A percentile compares a stretch with the other conserved stretches of the same genome.
Conservation (phyloP, 768 basidiomycete species). For the Agaricus blazei region DNA sequence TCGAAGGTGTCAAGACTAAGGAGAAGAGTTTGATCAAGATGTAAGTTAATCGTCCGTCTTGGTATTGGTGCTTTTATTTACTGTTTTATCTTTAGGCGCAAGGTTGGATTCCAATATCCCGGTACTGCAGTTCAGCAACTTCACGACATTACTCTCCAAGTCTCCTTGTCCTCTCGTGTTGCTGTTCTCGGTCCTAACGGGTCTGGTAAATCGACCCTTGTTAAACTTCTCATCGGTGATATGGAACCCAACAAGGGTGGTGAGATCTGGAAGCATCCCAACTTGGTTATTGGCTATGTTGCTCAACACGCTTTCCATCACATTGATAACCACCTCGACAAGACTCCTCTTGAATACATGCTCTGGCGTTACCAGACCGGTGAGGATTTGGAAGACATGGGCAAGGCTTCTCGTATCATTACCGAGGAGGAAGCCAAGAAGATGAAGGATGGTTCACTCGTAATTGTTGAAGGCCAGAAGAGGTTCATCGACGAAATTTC, state of each 20-base stretch:
- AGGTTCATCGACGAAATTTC: conserved; percentile 90
- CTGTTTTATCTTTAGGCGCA: conserved; percentile 41
- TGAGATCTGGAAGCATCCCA: conserved; percentile 99
- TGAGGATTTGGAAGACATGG: conserved; percentile 96
- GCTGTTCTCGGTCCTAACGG: conserved; percentile 98
- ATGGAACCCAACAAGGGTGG: conserved; percentile 95
- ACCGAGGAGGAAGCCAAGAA: conserved; percentile 83
- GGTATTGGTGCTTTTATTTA: not conserved
- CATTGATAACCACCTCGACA: conserved; percentile 97
- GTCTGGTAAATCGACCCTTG: conserved; percentile 96
- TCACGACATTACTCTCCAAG: conserved; percentile 93
- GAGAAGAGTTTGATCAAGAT: conserved; percentile 96
- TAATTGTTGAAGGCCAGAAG: conserved; percentile 93
- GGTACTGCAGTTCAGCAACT: conserved; percentile 82
- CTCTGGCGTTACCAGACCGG: conserved; percentile 99
- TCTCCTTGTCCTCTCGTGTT: conserved; percentile 96
- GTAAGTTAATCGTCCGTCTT: conserved; percentile 25
- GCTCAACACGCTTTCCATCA: conserved; percentile 99
- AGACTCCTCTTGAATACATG: conserved; percentile 99
- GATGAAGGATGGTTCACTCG: conserved; percentile 92
- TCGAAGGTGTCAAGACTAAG: conserved; percentile 99
- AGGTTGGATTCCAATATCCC: conserved; percentile 96
- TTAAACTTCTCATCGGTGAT: conserved; percentile 95
- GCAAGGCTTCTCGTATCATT: conserved; percentile 86
- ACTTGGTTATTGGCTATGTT: conserved; percentile 98